Evolutionary conservation across 75 land plant species (phyloP), one percentile per base, ranked within the genome.

Genomic region (Cunninghamia lanceolata): DNA sequence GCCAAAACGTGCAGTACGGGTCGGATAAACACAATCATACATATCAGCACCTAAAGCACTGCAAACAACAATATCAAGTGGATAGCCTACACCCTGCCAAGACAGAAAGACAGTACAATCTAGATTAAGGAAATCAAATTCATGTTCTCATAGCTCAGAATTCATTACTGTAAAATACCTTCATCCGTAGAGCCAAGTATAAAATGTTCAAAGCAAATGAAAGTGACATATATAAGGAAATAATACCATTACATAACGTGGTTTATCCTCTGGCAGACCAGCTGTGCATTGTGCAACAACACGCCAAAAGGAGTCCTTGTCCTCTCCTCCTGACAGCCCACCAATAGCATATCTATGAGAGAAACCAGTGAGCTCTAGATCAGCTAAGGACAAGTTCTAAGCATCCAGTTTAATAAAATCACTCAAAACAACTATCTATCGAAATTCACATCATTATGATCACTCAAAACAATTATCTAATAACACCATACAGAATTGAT

Each of bases 1-100:
- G 80, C 99, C 99, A 92, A 98, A 98, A 34, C 99, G 99, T 85
- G 97, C 99, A 87, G 99, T 98, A 25, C 99, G 97, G 4, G 99
- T 98, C 53, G 99, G 99, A 84, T 98, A 98, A 46, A 98, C 99
- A 91, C 99, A 98, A 88, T 98, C 99, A 88, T 98, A 98, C 99
- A 98, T 98, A 86, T 98, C 99, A 54, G 99, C 99, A 88, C 99
- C 99, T 82, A 98, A 94, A 83, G 99, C 99, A 92, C 99, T 98
- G 88, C 99, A 98, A 85, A 98, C 99, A 53, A 98, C 97, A 76
- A 98, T 95, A 88, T 98, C 99, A 86, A 98, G 91, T 34, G 99
- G 99, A 90, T 95, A 98, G 9, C 99, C 99, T 82, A 98, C 97
- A 70, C 99, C 99, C 99, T 98, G 96, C 84, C 86, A 87, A 59